Percentiles rank a stretch among this genome's conserved stretches.
Conservation (phyloP, 257 asterid species). For the Cordia subcordata region DNA sequence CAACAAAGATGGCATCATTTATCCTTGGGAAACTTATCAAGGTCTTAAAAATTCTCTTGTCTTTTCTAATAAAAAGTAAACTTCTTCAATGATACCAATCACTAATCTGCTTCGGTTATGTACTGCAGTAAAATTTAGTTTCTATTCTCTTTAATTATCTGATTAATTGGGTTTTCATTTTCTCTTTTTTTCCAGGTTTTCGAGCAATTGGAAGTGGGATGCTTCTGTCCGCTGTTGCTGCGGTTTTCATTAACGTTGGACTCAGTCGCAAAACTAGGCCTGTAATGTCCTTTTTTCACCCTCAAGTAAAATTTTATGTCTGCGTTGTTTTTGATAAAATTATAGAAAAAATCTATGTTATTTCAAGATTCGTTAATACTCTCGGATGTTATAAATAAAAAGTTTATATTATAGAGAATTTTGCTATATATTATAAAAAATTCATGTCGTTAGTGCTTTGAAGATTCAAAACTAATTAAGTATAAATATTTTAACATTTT, state of each 20-base stretch:
- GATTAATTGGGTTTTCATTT: conserved; percentile 35
- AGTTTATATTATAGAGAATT: too few species aligned
- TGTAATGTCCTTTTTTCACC: conserved; percentile 22
- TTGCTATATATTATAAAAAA: too few species aligned
- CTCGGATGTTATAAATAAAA: too few species aligned
- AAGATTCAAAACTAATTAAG: too few species aligned
- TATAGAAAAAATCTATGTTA: too few species aligned
- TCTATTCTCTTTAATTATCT: too few species aligned
- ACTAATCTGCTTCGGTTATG: too few species aligned
- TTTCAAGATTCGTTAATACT: too few species aligned
- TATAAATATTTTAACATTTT: too few species aligned
- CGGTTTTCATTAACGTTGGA: conserved; percentile 64
- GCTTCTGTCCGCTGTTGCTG: conserved; percentile 46
- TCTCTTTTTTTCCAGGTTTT: conserved; percentile 39
- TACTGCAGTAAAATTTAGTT: not conserved
- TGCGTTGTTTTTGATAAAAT: not conserved
- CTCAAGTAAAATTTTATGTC: not conserved
- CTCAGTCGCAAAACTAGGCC: conserved; percentile 85
- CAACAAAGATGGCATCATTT: conserved; percentile 61
- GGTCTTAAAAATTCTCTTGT: conserved; percentile 32
- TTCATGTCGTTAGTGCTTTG: too few species aligned
- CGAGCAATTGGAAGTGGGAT: conserved; percentile 68
- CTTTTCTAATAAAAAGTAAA: not conserved
- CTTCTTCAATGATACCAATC: too few species aligned
- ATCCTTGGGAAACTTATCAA: conserved; percentile 72